Evolutionary conservation across 1,284 basidiomycete genomes (phyloP).

Genomic region (Jaminaea rosea): DNA sequence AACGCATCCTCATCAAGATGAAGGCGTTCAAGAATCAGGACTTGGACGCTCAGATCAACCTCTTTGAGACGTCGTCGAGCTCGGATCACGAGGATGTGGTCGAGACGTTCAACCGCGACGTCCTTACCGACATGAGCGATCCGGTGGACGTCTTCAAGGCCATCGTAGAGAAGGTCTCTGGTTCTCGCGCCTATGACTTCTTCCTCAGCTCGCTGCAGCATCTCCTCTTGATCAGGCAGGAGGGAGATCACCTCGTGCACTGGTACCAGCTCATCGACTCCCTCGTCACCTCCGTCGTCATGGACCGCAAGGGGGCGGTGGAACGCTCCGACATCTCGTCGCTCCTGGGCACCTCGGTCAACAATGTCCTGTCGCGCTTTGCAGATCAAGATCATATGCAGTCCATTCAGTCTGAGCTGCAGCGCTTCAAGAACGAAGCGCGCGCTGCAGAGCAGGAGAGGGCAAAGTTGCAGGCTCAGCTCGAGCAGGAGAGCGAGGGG

Average conservation of each 20-base stretch:
- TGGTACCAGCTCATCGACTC: slow-evolving; percentile 90
- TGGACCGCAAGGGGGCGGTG: slow-evolving; percentile 67
- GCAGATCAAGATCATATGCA: slow-evolving; percentile 82
- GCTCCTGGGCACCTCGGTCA: slow-evolving; percentile 79
- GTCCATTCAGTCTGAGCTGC: slow-evolving; percentile 66
- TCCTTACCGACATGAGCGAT: slow-evolving; percentile 67
- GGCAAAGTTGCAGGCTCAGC: slow-evolving; percentile 62
- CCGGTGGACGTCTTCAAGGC: slow-evolving; percentile 81
- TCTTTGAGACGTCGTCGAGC: slow-evolving; percentile 62
- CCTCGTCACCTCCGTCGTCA: slow-evolving; percentile 82
- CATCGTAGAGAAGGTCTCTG: slow-evolving; percentile 63
- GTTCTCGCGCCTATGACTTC: slow-evolving; percentile 71
- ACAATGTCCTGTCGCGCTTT: slow-evolving; percentile 78
- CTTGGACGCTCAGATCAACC: slow-evolving; percentile 63
- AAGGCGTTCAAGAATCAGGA: slow-evolving; percentile 57
- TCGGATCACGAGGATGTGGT: slow-evolving; percentile 71
- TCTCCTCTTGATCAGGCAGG: slow-evolving; percentile 76
- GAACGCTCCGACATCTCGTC: slow-evolving; percentile 63
- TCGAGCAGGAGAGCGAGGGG: slow-evolving; percentile 70
- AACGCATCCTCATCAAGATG: slow-evolving; percentile 65
- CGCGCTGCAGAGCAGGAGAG: slow-evolving; percentile 45
- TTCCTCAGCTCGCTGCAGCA: slow-evolving; percentile 89
- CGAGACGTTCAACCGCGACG: slow-evolving; percentile 66
- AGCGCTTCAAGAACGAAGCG: slow-evolving; percentile 53
- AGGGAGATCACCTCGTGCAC: slow-evolving; percentile 63